Evolutionary conservation across 495 filamentous ascomycete species (phyloP).

Genomic region (Clavariopsis aquatica): DNA sequence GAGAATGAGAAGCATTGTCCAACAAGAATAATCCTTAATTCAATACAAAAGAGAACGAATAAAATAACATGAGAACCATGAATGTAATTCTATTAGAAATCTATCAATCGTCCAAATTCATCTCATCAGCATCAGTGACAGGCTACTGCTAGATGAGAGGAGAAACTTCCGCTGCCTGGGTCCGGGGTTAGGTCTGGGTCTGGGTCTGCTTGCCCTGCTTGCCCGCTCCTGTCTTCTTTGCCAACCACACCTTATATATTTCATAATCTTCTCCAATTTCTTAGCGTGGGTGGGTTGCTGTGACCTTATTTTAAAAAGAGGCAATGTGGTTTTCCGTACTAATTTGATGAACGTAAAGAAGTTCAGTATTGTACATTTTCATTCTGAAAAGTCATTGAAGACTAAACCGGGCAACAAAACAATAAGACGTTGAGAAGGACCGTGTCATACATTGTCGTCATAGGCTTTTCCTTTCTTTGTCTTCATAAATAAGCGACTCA

Average conservation of each 20-base stretch:
- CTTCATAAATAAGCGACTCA: too few relatives aligned
- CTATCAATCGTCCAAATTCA: slow-evolving; percentile 16
- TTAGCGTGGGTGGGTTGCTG: background rate
- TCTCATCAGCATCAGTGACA: slow-evolving; percentile 5
- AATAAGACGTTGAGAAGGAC: too few relatives aligned
- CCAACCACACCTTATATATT: background rate
- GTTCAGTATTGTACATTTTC: background rate
- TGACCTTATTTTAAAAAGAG: too few relatives aligned
- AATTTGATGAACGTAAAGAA: background rate
- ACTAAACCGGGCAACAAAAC: too few relatives aligned
- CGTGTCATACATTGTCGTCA: too few relatives aligned
- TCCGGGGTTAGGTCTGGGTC: background rate
- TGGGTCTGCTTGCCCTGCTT: background rate
- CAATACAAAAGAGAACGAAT: too few relatives aligned
- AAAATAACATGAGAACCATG: too few relatives aligned
- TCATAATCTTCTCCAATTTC: background rate
- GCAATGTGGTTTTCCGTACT: background rate
- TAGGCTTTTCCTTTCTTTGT: too few relatives aligned
- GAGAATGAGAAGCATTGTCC: too few relatives aligned
- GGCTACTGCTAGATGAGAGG: background rate
- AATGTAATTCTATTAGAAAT: background rate
- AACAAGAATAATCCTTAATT: too few relatives aligned
- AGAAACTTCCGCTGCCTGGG: slow-evolving; percentile 7
- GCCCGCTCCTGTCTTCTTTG: slow-evolving; percentile 5
- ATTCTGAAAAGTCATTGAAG: too few relatives aligned